Base-by-base conservation (phyloP, 2,329 filamentous ascomycete species). In the Aspergillus neotritici region DNA sequence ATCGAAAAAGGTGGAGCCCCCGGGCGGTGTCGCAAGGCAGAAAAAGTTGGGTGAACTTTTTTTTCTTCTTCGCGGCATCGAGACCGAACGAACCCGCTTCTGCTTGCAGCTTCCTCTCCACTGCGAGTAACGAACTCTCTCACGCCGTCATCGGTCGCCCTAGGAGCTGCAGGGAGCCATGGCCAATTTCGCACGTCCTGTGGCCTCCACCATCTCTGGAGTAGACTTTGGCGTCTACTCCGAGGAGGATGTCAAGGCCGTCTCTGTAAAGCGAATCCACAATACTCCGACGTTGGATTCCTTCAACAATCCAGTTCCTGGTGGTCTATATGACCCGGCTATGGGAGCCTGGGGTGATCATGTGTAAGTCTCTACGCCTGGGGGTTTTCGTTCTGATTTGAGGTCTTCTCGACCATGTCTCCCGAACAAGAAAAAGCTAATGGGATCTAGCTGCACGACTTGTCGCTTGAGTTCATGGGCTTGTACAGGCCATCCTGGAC, bases 201-300 rank as follows among this genome's bases (percentile, higher is more conserved):
- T 95, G 50, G 78, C 86, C 52, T 94, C 89, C 60, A 77, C 83
- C 63, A 85, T 98, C 60, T 80, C 84, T 64, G 84, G 84, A 63
- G 87, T 98, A 61, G 87, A 94, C 64, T 98, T 98, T 67, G 83
- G 82, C 35, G 87, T 94, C 62, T 80, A 97, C 55, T 82, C 86
- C 14, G 76, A 83, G 40, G 76, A 84, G 48, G 91, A 98, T 67
- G 89, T 98, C 63, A 83, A 83, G 64, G 79, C 83, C 48, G 82
- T 97, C 57, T 98, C 93, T 7, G 93, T 96, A 54, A 93, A 93
- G 74, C 82, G 83, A 68, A 94, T 98, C 57, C 86, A 94, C 62
- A 94, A 94, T 71, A 84, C 89, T 40, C 87, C 80, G 54, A 95
- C 93, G n/a, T 93, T 97, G 66, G 93, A 97, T 69, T 88, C 82